Evolutionary conservation across 83 land plant genomes (phyloP).

Genomic region (Picea abies): DNA sequence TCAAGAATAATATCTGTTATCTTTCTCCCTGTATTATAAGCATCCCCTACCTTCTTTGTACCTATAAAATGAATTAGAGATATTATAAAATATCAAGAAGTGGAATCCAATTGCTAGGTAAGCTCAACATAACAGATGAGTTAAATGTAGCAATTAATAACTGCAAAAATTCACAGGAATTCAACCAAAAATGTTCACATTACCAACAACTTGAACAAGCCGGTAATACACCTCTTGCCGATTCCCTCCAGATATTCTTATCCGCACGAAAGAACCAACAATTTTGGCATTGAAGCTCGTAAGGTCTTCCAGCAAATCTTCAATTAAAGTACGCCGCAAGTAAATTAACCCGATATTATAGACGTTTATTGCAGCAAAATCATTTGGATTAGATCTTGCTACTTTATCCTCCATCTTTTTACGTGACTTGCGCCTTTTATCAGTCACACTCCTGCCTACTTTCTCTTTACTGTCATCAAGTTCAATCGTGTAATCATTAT

Average conservation of each 20-base stretch:
- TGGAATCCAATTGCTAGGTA: neutral
- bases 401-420: slow-evolving; percentile 42
- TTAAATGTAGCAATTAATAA: neutral
- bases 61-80: slow-evolving; percentile 35
- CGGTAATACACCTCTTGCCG: slow-evolving; percentile 83
- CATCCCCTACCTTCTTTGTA: slow-evolving; percentile 43
- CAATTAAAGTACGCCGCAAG: slow-evolving; percentile 78
- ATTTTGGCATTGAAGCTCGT: slow-evolving; percentile 62
- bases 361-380: slow-evolving; percentile 86
- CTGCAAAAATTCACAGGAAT: neutral
- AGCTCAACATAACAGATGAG: neutral
- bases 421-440: slow-evolving; percentile 53
- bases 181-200: neutral
- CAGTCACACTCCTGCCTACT: slow-evolving; percentile 22
- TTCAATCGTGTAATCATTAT: slow-evolving; percentile 34
- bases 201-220: slow-evolving; percentile 94
- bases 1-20: slow-evolving; percentile 56
- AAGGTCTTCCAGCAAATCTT: slow-evolving; percentile 70
- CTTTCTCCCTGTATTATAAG: slow-evolving; percentile 58
- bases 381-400: slow-evolving; percentile 53
- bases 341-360: slow-evolving; percentile 82
- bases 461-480: slow-evolving; percentile 45
- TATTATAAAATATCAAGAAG: neutral
- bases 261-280: slow-evolving; percentile 84
- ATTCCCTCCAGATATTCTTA: slow-evolving; percentile 77